Evolutionary conservation across 2,329 filamentous ascomycete genomes (phyloP).

Genomic region (Emergomyces pasteurianus): DNA sequence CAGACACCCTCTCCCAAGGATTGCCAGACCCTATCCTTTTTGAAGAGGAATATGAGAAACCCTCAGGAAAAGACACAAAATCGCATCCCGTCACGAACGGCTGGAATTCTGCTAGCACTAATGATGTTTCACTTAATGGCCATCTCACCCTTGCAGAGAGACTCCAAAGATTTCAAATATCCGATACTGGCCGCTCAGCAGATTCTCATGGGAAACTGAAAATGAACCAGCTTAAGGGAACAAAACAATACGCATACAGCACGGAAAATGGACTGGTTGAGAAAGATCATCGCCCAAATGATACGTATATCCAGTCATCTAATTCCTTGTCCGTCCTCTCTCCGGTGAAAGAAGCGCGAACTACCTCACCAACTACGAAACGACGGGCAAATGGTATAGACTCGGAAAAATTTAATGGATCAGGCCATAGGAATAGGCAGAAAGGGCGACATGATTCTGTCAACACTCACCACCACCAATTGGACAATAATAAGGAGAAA

Average conservation of each 20-base stretch:
- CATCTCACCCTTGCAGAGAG: conserved; percentile 25
- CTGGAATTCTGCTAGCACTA: conserved; percentile 6
- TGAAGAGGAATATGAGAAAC: conserved; percentile 22
- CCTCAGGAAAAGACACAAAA: conserved; percentile 16
- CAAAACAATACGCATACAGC: conserved; percentile 10
- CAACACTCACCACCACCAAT: conserved; percentile 5
- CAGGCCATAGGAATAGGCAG: conserved; percentile 23
- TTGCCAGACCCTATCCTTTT: conserved; percentile 26
- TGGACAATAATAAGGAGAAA: conserved; percentile 21
- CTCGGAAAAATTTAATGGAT: conserved; percentile 23
- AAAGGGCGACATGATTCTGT: conserved; percentile 23
- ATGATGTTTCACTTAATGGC: conserved; percentile 15
- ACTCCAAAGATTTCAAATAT: conserved; percentile 27
- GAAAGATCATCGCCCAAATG: conserved; percentile 17
- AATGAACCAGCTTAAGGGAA: conserved; percentile 10
- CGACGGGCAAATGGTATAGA: conserved; percentile 22
- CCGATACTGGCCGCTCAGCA: conserved; percentile 21
- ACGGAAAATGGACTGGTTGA: conserved; percentile 22
- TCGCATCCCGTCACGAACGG: conserved; percentile 10
- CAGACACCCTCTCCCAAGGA: conserved; percentile 28
- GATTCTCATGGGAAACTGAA: conserved; percentile 17
- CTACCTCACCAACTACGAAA: conserved; percentile 18
- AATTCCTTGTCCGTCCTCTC: conserved; percentile 13
- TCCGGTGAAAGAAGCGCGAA: conserved; percentile 20
- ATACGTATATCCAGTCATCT: conserved; percentile 11